phyloP scores from a whole-genome alignment of 495 filamentous ascomycete genomes.

The Hypoxylon crocopeplum region DNA sequence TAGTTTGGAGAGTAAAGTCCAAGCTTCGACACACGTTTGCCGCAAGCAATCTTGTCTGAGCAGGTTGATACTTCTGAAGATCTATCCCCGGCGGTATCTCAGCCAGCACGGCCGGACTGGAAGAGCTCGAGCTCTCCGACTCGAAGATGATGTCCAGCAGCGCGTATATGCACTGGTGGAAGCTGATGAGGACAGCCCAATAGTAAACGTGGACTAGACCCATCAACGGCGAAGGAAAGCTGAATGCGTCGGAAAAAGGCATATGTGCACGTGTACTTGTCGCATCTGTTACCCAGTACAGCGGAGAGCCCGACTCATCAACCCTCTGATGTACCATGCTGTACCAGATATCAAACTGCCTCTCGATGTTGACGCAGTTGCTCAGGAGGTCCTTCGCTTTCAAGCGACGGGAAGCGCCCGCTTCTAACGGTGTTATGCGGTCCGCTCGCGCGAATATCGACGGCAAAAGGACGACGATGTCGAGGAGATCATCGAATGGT shows the following conservation, averaged over 20 bases:
- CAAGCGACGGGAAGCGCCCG: constrained; percentile 41
- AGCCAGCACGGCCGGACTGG: constrained; percentile 10
- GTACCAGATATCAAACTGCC: constrained; percentile 50
- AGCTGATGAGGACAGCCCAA: constrained; percentile 48
- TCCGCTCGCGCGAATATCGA: constrained; percentile 46
- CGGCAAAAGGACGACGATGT: constrained; percentile 49
- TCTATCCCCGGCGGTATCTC: constrained; percentile 38
- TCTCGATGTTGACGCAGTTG: constrained; percentile 50
- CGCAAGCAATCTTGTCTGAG: constrained; percentile 41
- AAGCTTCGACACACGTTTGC: constrained; percentile 48
- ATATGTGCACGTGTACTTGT: constrained; percentile 22
- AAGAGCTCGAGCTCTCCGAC: constrained; percentile 16
- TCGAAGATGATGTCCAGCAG: constrained; percentile 48
- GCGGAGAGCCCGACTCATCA: constrained; percentile 27
- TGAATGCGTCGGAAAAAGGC: constrained; percentile 46
- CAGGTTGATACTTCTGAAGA: constrained; percentile 34
- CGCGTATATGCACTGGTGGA: constrained; percentile 48
- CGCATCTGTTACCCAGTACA: constrained; percentile 31
- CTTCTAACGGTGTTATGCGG: constrained; percentile 37
- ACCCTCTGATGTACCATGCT: constrained; percentile 32
- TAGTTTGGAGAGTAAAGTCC: constrained; percentile 44
- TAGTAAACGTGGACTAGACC: constrained; percentile 49
- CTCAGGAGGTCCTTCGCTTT: constrained; percentile 50
- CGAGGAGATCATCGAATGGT: constrained; percentile 51
- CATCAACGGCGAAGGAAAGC: constrained; percentile 43